Evolutionary conservation across 768 basidiomycete genomes (phyloP).

Genomic region (Lactarius psammicola): DNA sequence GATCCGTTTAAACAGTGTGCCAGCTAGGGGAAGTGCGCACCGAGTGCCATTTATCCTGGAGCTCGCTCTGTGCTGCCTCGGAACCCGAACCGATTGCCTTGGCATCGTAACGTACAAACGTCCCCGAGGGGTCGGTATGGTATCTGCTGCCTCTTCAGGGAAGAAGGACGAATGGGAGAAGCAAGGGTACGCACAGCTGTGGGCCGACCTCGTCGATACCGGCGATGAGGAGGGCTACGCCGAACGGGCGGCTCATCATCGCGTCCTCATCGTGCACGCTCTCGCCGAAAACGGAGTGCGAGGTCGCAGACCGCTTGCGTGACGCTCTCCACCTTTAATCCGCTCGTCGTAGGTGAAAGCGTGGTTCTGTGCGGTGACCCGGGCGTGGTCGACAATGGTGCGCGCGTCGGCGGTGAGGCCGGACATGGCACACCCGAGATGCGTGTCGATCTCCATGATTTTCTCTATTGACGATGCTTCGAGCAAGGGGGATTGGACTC

Average conservation of each 20-base stretch:
- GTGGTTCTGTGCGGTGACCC: constrained; percentile 95
- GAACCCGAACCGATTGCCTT: constrained; percentile 99
- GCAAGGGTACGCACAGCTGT: constrained; percentile 69
- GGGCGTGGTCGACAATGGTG: constrained; percentile 99
- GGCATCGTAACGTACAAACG: constrained; percentile 94
- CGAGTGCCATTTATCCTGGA: constrained; percentile 97
- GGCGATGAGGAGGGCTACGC: constrained; percentile 96
- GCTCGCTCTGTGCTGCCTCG: constrained; percentile 94
- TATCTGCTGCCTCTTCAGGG: constrained; percentile 54
- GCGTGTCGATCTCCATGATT: constrained; percentile 98
- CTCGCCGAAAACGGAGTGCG: constrained; percentile 95
- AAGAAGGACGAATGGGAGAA: neutral
- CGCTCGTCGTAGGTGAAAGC: constrained; percentile 94
- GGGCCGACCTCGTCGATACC: constrained; percentile 95
- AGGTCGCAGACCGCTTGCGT: constrained; percentile 98
- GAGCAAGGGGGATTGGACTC: constrained; percentile 93
- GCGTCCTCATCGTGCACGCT: constrained; percentile 99
- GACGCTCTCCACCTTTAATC: constrained; percentile 96
- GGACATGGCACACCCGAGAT: constrained; percentile 98
- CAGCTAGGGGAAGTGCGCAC: constrained; percentile 46
- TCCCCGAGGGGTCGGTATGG: constrained; percentile 98
- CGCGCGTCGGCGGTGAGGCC: constrained; percentile 96
- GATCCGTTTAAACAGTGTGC: neutral
- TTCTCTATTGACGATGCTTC: constrained; percentile 97
- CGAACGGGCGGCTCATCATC: constrained; percentile 99